Percentiles rank a stretch among this genome's conserved stretches.
Evolutionary conservation across 108 stramenopile species (phyloP).

Genomic region (Cylindrotheca fusiformis): DNA sequence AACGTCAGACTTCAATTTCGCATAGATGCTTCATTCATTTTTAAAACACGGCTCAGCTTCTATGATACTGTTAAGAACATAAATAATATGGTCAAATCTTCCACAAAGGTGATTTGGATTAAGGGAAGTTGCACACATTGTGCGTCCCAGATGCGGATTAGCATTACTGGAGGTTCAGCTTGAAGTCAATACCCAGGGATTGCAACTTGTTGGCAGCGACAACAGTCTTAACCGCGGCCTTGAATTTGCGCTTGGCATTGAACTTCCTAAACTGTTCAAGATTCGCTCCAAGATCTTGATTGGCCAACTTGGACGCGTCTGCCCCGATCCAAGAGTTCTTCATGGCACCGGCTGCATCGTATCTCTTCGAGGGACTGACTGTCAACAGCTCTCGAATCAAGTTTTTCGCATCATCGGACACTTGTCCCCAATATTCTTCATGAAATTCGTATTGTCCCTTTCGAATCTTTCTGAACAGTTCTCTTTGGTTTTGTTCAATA

Average conservation of each 20-base stretch:
- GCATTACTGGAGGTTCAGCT: slow-evolving; percentile 36
- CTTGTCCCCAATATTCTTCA: slow-evolving; percentile 86
- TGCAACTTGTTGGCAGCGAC: slow-evolving; percentile 74
- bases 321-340: slow-evolving; percentile 76
- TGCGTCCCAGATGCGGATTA: no score
- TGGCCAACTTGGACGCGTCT: slow-evolving; percentile 45
- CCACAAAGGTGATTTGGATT: no score
- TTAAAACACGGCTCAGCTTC: no score
- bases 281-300: slow-evolving; percentile 65
- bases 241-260: slow-evolving; percentile 90
- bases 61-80: no score
- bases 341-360: slow-evolving; percentile 64
- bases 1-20: no score
- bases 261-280: slow-evolving; percentile 76
- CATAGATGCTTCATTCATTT: no score
- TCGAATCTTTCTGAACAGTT: slow-evolving; percentile 91
- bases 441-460: slow-evolving; percentile 88
- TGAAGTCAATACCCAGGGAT: slow-evolving; percentile 69
- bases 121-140: no score
- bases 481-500: slow-evolving; percentile 92
- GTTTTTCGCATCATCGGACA: slow-evolving; percentile 78
- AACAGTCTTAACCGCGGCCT: slow-evolving; percentile 80
- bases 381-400: slow-evolving; percentile 71
- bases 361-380: slow-evolving; percentile 66
- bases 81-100: no score